Evolutionary conservation across 108 stramenopile species (phyloP).

Genomic region (Cyclostephanos tholiformis): DNA sequence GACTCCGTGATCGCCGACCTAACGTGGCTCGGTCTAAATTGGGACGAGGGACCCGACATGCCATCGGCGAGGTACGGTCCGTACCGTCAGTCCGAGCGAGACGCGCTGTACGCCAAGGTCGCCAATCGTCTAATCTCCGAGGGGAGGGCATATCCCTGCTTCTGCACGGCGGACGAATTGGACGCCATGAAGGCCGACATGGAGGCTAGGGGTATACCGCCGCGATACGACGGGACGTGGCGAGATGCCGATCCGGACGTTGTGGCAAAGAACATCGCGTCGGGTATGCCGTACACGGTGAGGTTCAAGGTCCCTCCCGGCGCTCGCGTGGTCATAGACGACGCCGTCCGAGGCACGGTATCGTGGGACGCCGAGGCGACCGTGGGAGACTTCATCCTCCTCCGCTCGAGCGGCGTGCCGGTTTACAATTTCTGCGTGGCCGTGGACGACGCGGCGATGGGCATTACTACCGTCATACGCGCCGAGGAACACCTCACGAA

Average conservation of each 20-base stretch:
- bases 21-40: constrained; percentile 86
- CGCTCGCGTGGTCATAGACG: constrained; percentile 90
- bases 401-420: constrained; percentile 92
- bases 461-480: constrained; percentile 95
- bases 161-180: constrained; percentile 94
- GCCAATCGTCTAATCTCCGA: constrained; percentile 66
- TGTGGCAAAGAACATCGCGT: constrained; percentile 79
- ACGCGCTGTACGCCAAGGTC: constrained; percentile 68
- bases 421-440: constrained; percentile 99
- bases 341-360: constrained; percentile 92
- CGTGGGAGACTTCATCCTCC: constrained; percentile 95
- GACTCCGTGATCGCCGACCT: constrained; percentile 92
- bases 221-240: constrained; percentile 96
- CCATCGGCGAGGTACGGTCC: constrained; percentile 67
- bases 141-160: constrained; percentile 94
- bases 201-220: constrained; percentile 77
- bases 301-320: constrained; percentile 90
- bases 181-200: constrained; percentile 87
- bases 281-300: constrained; percentile 84
- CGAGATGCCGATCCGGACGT: constrained; percentile 91
- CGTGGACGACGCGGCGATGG: constrained; percentile 96
- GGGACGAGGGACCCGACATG: constrained; percentile 95
- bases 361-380: constrained; percentile 96
- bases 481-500: constrained; percentile 98
- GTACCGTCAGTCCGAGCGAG: constrained; percentile 87